Percentiles rank a stretch among this genome's conserved stretches.
Evolutionary conservation across 1,139 yeast genomes (phyloP).

Genomic region (Kodamaea sp.): DNA sequence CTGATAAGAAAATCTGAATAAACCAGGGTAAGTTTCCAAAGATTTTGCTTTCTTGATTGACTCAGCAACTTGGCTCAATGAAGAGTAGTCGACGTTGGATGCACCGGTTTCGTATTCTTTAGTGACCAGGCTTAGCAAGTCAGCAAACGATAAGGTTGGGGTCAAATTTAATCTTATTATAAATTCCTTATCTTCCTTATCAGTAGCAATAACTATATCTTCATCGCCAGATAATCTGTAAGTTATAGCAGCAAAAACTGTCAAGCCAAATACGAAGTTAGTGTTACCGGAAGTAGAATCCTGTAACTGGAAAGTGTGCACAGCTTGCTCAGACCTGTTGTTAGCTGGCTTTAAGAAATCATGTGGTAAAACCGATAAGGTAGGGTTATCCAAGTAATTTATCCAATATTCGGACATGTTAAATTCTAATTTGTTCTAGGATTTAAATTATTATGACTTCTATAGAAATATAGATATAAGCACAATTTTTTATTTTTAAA

Average conservation of each 20-base stretch:
- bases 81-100: constrained; percentile 35
- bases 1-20: constrained; percentile 64
- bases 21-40: constrained; percentile 56
- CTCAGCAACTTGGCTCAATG: constrained; percentile 56
- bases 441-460: neutral
- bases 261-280: constrained; percentile 52
- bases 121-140: constrained; percentile 46
- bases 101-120: constrained; percentile 40
- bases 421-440: neutral
- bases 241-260: constrained; percentile 70
- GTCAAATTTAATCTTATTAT: constrained; percentile 60
- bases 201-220: constrained; percentile 81
- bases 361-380: constrained; percentile 82
- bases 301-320: constrained; percentile 35
- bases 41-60: constrained; percentile 47
- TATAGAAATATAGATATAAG: neutral
- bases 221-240: constrained; percentile 90
- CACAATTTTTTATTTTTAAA: no score
- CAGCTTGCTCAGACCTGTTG: constrained; percentile 65
- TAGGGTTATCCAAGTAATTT: constrained; percentile 68
- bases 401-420: constrained; percentile 54
- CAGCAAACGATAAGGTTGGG: constrained; percentile 50
- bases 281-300: constrained; percentile 11
- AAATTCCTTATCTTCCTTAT: constrained; percentile 44
- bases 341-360: constrained; percentile 81